Evolutionary conservation across 306 rosid genomes (phyloP).

Genomic region (Medicago lupulina): DNA sequence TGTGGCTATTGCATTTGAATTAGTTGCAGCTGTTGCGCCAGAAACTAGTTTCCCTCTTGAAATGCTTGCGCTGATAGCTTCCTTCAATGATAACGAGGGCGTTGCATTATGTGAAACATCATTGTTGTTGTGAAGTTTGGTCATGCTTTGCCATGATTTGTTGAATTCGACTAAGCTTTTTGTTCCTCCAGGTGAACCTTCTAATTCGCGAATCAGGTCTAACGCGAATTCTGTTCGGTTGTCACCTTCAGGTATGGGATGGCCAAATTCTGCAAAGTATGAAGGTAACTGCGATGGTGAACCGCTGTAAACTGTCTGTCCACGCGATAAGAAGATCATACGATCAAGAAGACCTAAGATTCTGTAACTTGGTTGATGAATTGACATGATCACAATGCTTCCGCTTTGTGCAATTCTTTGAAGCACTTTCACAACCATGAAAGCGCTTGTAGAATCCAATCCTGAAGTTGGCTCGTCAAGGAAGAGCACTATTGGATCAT

Average conservation of each 20-base stretch:
- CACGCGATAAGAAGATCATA: slow-evolving; percentile 76
- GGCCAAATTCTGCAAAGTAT: slow-evolving; percentile 80
- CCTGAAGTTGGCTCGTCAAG: slow-evolving; percentile 97
- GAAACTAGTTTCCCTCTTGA: slow-evolving; percentile 86
- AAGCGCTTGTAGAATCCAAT: slow-evolving; percentile 92
- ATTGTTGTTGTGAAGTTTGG: slow-evolving; percentile 39
- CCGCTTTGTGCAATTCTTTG: slow-evolving; percentile 97
- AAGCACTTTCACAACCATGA: slow-evolving; percentile 92
- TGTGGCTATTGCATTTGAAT: slow-evolving; percentile 21
- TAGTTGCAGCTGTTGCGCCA: slow-evolving; percentile 62
- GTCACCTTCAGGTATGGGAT: slow-evolving; percentile 85
- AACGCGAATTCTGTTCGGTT: slow-evolving; percentile 93
- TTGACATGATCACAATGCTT: slow-evolving; percentile 91
- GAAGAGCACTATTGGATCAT: slow-evolving; percentile 87
- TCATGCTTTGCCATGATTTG: slow-evolving; percentile 81
- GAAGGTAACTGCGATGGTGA: slow-evolving; percentile 64
- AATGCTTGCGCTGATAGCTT: slow-evolving; percentile 89
- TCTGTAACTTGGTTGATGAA: slow-evolving; percentile 92
- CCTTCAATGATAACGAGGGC: slow-evolving; percentile 61
- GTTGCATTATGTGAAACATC: background rate
- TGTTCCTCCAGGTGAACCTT: slow-evolving; percentile 81
- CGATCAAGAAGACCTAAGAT: slow-evolving; percentile 81
- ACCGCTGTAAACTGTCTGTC: slow-evolving; percentile 90
- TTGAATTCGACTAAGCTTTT: slow-evolving; percentile 80
- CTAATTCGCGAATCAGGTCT: slow-evolving; percentile 88